Base-by-base conservation (phyloP, 2,329 filamentous ascomycete genomes). In the Cladosporium sp. region DNA sequence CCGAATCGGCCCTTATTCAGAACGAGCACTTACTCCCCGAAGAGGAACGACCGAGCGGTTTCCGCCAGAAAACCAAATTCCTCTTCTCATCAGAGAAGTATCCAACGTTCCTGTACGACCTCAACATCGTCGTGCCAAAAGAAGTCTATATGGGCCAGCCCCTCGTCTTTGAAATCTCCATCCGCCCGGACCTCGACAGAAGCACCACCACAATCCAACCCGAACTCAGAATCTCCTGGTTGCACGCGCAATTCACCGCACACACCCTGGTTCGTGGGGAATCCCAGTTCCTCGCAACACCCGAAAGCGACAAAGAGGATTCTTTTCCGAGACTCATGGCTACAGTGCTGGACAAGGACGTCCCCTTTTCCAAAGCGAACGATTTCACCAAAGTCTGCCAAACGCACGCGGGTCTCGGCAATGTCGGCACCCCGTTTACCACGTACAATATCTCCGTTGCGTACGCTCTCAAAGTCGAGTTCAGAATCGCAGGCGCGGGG, bases 11-110 rank as follows among this genome's bases (percentile, higher is more conserved):
- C 40, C 17, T 17, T 2, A 34, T 62, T 4, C 55, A 60, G 20
- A 61, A 55, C 34, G 51, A 58, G 17, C 32, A 56, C 13, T 50
- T 62, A 3, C 52, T 61, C 3, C 58, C 57, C 3, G 53, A 56
- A 36, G 52, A 53, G 12, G 30, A 55, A 17, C 56, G 58, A 5
- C 58, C 58, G 6, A 38, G 24, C 20, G 56, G 56, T 2, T 56
- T 60, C 42, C 56, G 57, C 27, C 47, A 56, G 43, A 61, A 59
- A 29, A 52, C 58, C 11, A 61, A 54, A 30, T 56, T 56, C 8
- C 51, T 57, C 12, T 58, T 60, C 39, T 55, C 48, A 5, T 56
- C 57, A 2, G 54, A 47, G 19, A 44, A 55, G 18, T 59, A 58
- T 19, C 57, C 58, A 4, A 55, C 40, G 5, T 56, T 58, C 36